Evolutionary conservation across 1,284 basidiomycete species (phyloP).

Genomic region (Sparassis latifolia): DNA sequence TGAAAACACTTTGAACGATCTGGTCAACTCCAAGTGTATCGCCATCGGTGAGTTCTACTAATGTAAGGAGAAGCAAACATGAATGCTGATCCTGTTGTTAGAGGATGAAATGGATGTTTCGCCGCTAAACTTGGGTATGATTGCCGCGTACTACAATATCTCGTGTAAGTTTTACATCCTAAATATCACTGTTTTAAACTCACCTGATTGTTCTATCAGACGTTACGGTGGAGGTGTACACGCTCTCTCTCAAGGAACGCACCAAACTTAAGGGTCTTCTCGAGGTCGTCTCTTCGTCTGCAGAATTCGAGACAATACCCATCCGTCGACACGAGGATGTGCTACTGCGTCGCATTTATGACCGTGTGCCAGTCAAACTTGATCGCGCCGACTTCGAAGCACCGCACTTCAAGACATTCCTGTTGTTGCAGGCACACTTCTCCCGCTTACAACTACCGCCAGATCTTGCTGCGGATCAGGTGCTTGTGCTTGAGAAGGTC

Average conservation of each 20-base stretch:
- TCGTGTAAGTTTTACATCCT: constrained; percentile 48
- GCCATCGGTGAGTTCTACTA: constrained; percentile 60
- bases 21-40: constrained; percentile 94
- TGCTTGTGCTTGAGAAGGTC: constrained; percentile 82
- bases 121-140: constrained; percentile 92
- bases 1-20: constrained; percentile 86
- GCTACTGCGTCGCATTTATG: constrained; percentile 83
- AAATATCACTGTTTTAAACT: neutral
- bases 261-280: constrained; percentile 98
- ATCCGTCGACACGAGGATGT: constrained; percentile 89
- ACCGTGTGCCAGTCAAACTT: constrained; percentile 96
- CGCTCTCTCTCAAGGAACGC: constrained; percentile 88
- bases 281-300: constrained; percentile 93
- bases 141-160: constrained; percentile 90
- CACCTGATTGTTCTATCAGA: constrained; percentile 38
- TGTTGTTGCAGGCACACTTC: constrained; percentile 96
- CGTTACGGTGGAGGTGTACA: constrained; percentile 95
- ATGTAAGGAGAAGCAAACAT: constrained; percentile 74
- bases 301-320: constrained; percentile 93
- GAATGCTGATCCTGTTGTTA: constrained; percentile 52
- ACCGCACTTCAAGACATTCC: constrained; percentile 97
- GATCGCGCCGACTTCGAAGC: constrained; percentile 82
- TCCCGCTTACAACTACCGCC: constrained; percentile 86
- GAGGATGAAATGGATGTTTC: constrained; percentile 93
- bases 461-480: constrained; percentile 91